Evolutionary conservation across 2,329 filamentous ascomycete genomes (phyloP).

Genomic region (Teratosphaeria viscida): DNA sequence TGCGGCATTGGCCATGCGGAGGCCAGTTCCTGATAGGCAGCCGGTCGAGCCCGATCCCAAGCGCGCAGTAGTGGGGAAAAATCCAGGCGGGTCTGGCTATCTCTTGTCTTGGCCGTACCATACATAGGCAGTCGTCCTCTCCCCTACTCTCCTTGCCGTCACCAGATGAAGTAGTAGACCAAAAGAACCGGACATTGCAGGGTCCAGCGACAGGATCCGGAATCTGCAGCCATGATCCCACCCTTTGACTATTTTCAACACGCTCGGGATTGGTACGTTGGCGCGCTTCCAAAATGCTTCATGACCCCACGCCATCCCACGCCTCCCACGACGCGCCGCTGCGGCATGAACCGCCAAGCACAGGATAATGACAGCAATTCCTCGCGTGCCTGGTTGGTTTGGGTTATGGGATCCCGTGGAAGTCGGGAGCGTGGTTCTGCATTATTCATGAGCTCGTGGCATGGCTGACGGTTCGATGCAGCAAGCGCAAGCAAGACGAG

Average conservation of each 20-base stretch:
- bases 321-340: background rate
- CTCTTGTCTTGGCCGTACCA: background rate
- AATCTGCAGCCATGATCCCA: conserved; percentile 16
- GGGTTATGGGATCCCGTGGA: background rate
- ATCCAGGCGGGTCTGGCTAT: background rate
- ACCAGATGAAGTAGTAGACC: background rate
- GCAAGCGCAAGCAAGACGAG: conserved; percentile 69
- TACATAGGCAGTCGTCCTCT: background rate
- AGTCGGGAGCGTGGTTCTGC: background rate
- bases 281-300: background rate
- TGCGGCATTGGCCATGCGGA: background rate
- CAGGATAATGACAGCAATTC: background rate
- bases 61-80: background rate
- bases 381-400: background rate
- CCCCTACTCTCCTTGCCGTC: background rate
- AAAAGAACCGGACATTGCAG: background rate
- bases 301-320: conserved; percentile 4
- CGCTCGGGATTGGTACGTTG: conserved; percentile 55
- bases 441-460: background rate
- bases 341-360: background rate
- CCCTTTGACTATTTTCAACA: conserved; percentile 61
- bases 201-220: background rate
- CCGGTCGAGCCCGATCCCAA: background rate
- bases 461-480: conserved; percentile 28
- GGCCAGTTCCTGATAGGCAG: background rate